Conservation (phyloP, 106 monocot genomes). For the Narthecium ossifragum region DNA sequence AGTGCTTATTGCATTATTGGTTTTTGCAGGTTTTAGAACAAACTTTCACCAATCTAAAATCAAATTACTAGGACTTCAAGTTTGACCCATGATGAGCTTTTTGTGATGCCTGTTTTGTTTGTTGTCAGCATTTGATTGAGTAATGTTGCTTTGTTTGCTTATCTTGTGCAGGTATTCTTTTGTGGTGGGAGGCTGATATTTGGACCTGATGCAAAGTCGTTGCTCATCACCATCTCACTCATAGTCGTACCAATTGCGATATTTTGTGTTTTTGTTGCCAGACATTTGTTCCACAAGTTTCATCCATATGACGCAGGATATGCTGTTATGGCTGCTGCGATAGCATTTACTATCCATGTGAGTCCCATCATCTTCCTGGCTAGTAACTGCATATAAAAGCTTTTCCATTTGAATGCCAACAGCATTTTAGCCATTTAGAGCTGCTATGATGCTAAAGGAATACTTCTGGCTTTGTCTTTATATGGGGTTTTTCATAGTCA, state of each 20-base stretch:
- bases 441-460: too few relatives aligned
- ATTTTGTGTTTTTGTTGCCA: constrained; percentile 76
- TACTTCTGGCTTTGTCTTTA: too few relatives aligned
- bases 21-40: not conserved
- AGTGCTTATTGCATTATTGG: not conserved
- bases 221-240: constrained; percentile 57
- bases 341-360: constrained; percentile 62
- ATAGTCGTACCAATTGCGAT: constrained; percentile 61
- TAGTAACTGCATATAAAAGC: too few relatives aligned
- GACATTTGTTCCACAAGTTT: constrained; percentile 59
- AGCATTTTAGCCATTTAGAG: too few relatives aligned
- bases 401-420: too few relatives aligned
- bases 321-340: constrained; percentile 50
- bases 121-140: not conserved
- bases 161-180: constrained; percentile 56
- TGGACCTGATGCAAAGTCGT: constrained; percentile 63
- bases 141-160: not conserved
- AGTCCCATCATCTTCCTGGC: constrained; percentile 18
- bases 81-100: not conserved
- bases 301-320: constrained; percentile 60
- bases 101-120: not conserved
- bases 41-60: too few relatives aligned
- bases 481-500: too few relatives aligned
- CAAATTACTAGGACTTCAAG: not conserved
- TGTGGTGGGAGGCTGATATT: constrained; percentile 59